Evolutionary conservation across 441 rosid species (phyloP).

Genomic region (Jatropha multifida): DNA sequence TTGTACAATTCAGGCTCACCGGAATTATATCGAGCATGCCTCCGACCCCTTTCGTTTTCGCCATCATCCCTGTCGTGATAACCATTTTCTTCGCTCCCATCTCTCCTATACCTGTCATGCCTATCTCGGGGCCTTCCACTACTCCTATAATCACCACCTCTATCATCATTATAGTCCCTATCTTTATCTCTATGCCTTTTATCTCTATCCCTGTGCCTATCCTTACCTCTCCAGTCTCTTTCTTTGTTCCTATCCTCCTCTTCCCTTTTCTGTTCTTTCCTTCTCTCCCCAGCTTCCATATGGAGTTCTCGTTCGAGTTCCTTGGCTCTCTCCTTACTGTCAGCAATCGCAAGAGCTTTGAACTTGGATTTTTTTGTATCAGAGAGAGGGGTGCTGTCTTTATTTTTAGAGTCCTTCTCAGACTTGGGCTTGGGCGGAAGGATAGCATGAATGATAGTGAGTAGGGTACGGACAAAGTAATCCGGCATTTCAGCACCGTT

Average conservation of each 20-base stretch:
- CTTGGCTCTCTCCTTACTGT: conserved; percentile 64
- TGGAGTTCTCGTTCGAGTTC: conserved; percentile 67
- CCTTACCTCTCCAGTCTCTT: conserved; percentile 31
- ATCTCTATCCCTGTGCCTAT: conserved; percentile 30
- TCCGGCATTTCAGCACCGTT: conserved; percentile 75
- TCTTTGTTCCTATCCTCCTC: conserved; percentile 28
- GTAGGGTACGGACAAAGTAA: conserved; percentile 62
- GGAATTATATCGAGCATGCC: conserved; percentile 19
- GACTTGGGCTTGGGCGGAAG: conserved; percentile 49
- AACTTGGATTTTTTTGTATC: conserved; percentile 35
- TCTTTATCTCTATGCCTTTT: conserved; percentile 29
- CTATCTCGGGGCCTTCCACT: conserved; percentile 36
- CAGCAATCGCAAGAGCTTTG: conserved; percentile 62
- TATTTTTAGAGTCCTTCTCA: conserved; percentile 26
- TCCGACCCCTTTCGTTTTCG: conserved; percentile 20
- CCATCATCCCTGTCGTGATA: conserved; percentile 30
- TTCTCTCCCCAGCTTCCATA: conserved; percentile 41
- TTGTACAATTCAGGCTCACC: conserved; percentile 66
- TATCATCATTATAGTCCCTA: conserved; percentile 25
- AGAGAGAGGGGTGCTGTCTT: neutral
- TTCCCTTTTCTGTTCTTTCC: conserved; percentile 31
- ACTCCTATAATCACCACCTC: conserved; percentile 21
- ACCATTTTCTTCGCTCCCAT: conserved; percentile 23
- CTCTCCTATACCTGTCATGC: conserved; percentile 24
- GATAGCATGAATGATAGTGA: conserved; percentile 66